Evolutionary conservation across 169 alveolate species (phyloP).

Genomic region (Plasmodium falciparum): DNA sequence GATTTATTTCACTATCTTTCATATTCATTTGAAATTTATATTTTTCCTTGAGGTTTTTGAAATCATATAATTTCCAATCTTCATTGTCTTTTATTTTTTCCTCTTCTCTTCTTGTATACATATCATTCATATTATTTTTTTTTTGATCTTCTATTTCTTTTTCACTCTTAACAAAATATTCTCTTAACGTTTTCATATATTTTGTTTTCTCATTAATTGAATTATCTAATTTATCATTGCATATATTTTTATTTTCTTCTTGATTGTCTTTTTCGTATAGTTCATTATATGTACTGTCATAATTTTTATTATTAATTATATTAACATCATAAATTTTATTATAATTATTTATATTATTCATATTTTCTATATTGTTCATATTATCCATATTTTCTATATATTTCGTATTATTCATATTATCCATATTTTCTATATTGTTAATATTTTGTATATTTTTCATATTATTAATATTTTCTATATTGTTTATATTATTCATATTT

Average conservation of each 20-base stretch:
- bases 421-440: no score
- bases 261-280: not conserved
- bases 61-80: constrained; percentile 4
- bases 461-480: no score
- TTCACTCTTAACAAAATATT: not conserved
- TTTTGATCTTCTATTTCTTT: not conserved
- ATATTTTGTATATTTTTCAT: no score
- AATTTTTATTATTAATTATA: not conserved
- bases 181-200: not conserved
- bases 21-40: constrained; percentile 48
- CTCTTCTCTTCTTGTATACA: not conserved
- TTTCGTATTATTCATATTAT: no score
- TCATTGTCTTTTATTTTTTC: constrained; percentile 1
- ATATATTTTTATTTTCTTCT: no score
- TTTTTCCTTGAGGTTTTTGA: constrained; percentile 24
- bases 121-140: constrained; percentile 1
- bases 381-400: no score
- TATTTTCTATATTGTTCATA: not conserved
- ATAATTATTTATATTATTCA: not conserved
- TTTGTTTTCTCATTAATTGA: not conserved
- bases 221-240: constrained; percentile 4
- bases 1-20: constrained; percentile 46
- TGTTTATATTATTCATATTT: no score
- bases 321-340: not conserved
- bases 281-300: not conserved